Evolutionary conservation across 805 yeast species (phyloP).

Genomic region (Scheffersomyces spartinae): DNA sequence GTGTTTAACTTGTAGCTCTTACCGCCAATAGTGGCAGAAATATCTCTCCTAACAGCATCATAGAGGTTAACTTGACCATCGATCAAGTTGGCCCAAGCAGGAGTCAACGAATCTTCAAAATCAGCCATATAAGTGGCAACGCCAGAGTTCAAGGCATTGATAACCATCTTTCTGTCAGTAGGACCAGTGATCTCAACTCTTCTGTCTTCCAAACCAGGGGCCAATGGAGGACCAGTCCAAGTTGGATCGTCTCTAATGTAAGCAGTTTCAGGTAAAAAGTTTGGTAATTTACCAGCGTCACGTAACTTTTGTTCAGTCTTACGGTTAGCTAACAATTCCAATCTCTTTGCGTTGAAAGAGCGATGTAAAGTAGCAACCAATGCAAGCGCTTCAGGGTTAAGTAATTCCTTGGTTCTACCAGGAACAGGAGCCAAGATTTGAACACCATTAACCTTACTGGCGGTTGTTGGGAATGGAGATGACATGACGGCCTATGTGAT

Average conservation of each 20-base stretch:
- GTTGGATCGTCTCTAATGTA: slow-evolving; percentile 58
- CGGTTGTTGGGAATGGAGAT: slow-evolving; percentile 33
- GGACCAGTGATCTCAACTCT: slow-evolving; percentile 82
- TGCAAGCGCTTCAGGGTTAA: slow-evolving; percentile 51
- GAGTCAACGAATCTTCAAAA: slow-evolving; percentile 76
- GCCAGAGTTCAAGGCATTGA: slow-evolving; percentile 67
- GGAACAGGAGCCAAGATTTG: slow-evolving; percentile 43
- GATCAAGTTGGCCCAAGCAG: slow-evolving; percentile 71
- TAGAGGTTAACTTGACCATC: slow-evolving; percentile 73
- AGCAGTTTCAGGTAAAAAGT: slow-evolving; percentile 58
- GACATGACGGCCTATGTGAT: no score
- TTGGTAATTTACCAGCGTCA: slow-evolving; percentile 51
- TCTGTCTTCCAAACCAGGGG: slow-evolving; percentile 63
- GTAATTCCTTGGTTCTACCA: slow-evolving; percentile 38
- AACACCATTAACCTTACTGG: slow-evolving; percentile 38
- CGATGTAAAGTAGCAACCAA: slow-evolving; percentile 66
- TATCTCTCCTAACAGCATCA: slow-evolving; percentile 63
- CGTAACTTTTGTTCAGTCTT: slow-evolving; percentile 46
- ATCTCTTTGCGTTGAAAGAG: slow-evolving; percentile 53
- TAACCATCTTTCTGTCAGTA: slow-evolving; percentile 73
- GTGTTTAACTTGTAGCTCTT: slow-evolving; percentile 33
- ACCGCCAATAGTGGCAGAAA: slow-evolving; percentile 32
- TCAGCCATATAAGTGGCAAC: slow-evolving; percentile 83
- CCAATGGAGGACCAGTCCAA: slow-evolving; percentile 68
- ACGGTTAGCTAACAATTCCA: slow-evolving; percentile 49